Conservation (phyloP, 306 rosid genomes). For the Prunus davidiana region DNA sequence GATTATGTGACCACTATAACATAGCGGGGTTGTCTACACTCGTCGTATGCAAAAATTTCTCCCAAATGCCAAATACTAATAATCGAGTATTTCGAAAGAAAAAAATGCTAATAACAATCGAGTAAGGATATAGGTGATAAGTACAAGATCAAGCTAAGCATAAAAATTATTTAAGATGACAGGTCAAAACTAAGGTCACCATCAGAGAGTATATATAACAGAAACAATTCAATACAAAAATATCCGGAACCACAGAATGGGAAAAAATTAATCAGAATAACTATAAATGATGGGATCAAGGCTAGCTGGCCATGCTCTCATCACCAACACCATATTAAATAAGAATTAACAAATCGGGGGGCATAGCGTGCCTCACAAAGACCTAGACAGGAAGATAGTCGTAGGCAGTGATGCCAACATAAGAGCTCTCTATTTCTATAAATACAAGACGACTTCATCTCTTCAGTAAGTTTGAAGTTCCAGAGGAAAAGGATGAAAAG, state of each 20-base stretch:
- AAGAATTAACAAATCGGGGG: not conserved
- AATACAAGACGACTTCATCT: not conserved
- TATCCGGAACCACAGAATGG: not conserved
- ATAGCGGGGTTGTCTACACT: too few species aligned
- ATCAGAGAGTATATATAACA: not conserved
- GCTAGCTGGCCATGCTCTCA: not conserved
- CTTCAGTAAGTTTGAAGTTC: not conserved
- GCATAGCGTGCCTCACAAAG: not conserved
- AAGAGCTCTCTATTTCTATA: not conserved
- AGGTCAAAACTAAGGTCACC: constrained; percentile 19
- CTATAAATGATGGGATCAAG: not conserved
- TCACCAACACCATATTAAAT: not conserved
- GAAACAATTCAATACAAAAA: not conserved
- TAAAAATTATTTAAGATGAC: not conserved
- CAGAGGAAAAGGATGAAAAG: constrained; percentile 2
- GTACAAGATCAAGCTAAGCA: not conserved
- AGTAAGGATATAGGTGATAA: not conserved
- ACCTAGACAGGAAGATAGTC: not conserved
- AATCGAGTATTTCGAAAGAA: too few species aligned
- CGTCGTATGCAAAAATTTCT: too few species aligned
- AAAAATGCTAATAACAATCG: too few species aligned
- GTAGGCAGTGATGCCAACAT: not conserved
- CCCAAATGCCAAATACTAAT: too few species aligned
- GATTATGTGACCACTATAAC: too few species aligned
- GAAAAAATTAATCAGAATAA: not conserved